Conservation (phyloP, 2,329 filamentous ascomycete genomes). For the Aspergillus sp. region DNA sequence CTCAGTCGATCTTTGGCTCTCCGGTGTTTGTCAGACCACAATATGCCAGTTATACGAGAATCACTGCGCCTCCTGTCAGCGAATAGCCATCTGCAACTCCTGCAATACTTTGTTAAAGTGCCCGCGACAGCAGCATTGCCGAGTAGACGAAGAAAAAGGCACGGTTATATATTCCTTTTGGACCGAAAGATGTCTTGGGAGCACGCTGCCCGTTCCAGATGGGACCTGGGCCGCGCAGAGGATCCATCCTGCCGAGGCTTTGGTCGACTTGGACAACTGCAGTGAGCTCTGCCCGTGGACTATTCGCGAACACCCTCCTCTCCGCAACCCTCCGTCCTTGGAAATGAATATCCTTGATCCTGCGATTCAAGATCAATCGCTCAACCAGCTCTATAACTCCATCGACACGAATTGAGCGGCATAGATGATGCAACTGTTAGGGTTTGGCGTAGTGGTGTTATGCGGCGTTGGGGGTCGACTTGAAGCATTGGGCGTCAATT, state of each 20-base stretch:
- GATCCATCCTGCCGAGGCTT: conserved; percentile 38
- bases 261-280: conserved; percentile 37
- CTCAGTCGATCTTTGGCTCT: conserved; percentile 42
- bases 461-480: background rate
- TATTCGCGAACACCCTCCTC: conserved; percentile 38
- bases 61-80: conserved; percentile 34
- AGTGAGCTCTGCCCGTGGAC: conserved; percentile 42
- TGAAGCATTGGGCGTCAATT: background rate
- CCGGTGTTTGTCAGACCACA: conserved; percentile 38
- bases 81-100: conserved; percentile 37
- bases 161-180: conserved; percentile 36
- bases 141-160: conserved; percentile 23
- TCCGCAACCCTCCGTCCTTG: conserved; percentile 31
- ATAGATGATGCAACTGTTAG: background rate
- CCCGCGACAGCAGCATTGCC: conserved; percentile 33
- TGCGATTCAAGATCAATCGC: conserved; percentile 32
- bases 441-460: conserved; percentile 2
- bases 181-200: conserved; percentile 36
- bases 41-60: conserved; percentile 36
- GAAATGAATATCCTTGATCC: conserved; percentile 35
- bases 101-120: conserved; percentile 37
- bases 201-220: conserved; percentile 28
- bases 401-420: conserved; percentile 32
- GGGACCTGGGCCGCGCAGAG: conserved; percentile 35
- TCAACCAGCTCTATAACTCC: conserved; percentile 37